Evolutionary conservation across 108 stramenopile species (phyloP).

Genomic region (Nitzschia palea): DNA sequence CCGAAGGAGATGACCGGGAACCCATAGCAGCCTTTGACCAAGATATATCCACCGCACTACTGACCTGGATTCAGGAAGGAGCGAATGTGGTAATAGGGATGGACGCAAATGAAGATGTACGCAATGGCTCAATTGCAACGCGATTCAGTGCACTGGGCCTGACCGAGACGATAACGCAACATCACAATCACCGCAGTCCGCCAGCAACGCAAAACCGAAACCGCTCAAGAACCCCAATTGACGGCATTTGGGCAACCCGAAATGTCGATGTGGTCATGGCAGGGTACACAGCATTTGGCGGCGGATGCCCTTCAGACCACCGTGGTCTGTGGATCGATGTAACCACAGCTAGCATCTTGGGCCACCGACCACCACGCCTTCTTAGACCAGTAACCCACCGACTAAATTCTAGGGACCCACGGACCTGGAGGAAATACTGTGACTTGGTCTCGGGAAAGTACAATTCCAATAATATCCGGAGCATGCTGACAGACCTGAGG

Average conservation of each 20-base stretch:
- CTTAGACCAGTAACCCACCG: not conserved
- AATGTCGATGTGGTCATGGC: not conserved
- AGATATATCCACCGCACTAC: not conserved
- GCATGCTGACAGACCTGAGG: not conserved
- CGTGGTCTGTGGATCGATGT: not conserved
- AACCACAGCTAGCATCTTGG: not conserved
- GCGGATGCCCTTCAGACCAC: not conserved
- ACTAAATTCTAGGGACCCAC: not conserved
- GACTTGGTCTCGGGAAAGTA: not conserved
- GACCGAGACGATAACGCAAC: not conserved
- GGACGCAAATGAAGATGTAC: not conserved
- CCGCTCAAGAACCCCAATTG: not conserved
- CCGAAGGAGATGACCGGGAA: not conserved
- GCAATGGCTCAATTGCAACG: not conserved
- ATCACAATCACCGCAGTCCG: not conserved
- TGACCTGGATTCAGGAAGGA: not conserved
- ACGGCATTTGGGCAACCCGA: not conserved
- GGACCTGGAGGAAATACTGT: not conserved
- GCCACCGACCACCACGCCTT: not conserved
- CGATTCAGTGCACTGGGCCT: not conserved
- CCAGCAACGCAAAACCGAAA: constrained; percentile 1
- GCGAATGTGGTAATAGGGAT: not conserved
- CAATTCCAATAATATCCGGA: not conserved
- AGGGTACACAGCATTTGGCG: not conserved
- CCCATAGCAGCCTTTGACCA: not conserved